These are phyloP conservation scores for Colletotrichum scovillei DNA, from an alignment of 2,329 filamentous ascomycete species.

Conservation along the genomic window DNA sequence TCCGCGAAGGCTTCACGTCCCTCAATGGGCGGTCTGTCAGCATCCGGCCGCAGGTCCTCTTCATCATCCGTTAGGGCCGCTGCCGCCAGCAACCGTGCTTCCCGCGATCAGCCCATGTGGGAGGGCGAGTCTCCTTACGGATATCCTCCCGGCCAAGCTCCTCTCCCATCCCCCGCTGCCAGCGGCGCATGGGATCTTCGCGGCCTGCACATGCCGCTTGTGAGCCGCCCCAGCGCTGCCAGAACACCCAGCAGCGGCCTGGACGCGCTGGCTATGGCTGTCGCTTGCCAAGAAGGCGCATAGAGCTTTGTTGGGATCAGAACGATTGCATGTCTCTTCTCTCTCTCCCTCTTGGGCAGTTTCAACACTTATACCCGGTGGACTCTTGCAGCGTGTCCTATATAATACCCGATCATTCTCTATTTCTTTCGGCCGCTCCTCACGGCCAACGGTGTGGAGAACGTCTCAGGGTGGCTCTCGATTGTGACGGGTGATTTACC, in stretches of 20 bases:
- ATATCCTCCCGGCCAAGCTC: constrained; percentile 41
- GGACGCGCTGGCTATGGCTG: constrained; percentile 65
- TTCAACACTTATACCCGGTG: neutral
- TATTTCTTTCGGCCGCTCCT: neutral
- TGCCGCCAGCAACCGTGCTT: constrained; percentile 42
- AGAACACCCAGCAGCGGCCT: constrained; percentile 64
- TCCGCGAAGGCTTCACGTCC: constrained; percentile 40
- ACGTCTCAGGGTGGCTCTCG: neutral
- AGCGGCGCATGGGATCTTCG: constrained; percentile 59
- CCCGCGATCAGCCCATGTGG: constrained; percentile 50
- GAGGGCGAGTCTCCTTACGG: constrained; percentile 53
- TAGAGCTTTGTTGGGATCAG: neutral
- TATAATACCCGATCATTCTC: constrained; percentile 1
- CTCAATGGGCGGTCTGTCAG: constrained; percentile 37
- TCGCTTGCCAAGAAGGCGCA: constrained; percentile 61
- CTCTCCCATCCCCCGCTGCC: constrained; percentile 49
- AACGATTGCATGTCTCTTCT: neutral
- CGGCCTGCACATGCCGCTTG: constrained; percentile 55
- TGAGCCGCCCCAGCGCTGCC: constrained; percentile 54
- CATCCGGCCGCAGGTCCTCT: constrained; percentile 44
- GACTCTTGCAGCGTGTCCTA: no score
- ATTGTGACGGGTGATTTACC: neutral
- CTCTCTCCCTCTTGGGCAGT: neutral
- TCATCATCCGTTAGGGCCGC: constrained; percentile 46
- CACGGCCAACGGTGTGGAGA: constrained; percentile 3